Evolutionary conservation across 495 filamentous ascomycete species (phyloP).

Genomic region (Lophium mytilinum): DNA sequence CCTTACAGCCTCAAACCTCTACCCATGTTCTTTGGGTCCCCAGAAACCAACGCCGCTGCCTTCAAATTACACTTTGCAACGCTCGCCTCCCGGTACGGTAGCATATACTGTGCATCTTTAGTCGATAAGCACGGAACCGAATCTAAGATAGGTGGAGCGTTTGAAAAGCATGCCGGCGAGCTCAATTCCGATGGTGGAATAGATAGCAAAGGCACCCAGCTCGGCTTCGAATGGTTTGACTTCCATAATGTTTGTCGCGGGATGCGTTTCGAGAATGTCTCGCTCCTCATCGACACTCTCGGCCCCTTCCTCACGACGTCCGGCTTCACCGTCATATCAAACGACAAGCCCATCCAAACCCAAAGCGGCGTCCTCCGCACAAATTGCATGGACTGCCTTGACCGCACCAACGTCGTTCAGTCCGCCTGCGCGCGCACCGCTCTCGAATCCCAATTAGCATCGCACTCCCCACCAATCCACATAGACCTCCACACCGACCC

Average conservation of each 20-base stretch:
- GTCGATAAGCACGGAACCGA: constrained; percentile 83
- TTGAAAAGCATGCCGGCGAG: constrained; percentile 52
- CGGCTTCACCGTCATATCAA: constrained; percentile 44
- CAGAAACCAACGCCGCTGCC: constrained; percentile 65
- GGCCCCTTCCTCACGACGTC: constrained; percentile 52
- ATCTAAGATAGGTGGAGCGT: constrained; percentile 65
- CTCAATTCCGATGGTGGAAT: constrained; percentile 56
- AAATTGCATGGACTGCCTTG: constrained; percentile 97
- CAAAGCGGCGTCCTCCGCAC: constrained; percentile 76
- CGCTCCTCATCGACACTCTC: constrained; percentile 62
- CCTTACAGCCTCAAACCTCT: constrained; percentile 88
- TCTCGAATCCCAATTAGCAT: constrained; percentile 65
- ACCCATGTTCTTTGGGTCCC: constrained; percentile 69
- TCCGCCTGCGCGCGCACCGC: constrained; percentile 72
- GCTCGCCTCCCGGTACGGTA: constrained; percentile 59
- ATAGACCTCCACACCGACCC: constrained; percentile 62
- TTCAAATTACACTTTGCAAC: constrained; percentile 70
- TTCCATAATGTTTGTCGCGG: constrained; percentile 85
- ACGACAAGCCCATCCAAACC: constrained; percentile 27
- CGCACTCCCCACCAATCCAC: constrained; percentile 52
- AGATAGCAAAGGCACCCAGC: constrained; percentile 41
- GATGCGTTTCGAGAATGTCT: constrained; percentile 96
- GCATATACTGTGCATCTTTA: constrained; percentile 69
- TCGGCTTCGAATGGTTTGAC: constrained; percentile 90
- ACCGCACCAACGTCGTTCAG: constrained; percentile 89